These are phyloP conservation scores for Talaromyces albobiverticillius DNA, from an alignment of 2,329 filamentous ascomycete species.

Conservation along the genomic window DNA sequence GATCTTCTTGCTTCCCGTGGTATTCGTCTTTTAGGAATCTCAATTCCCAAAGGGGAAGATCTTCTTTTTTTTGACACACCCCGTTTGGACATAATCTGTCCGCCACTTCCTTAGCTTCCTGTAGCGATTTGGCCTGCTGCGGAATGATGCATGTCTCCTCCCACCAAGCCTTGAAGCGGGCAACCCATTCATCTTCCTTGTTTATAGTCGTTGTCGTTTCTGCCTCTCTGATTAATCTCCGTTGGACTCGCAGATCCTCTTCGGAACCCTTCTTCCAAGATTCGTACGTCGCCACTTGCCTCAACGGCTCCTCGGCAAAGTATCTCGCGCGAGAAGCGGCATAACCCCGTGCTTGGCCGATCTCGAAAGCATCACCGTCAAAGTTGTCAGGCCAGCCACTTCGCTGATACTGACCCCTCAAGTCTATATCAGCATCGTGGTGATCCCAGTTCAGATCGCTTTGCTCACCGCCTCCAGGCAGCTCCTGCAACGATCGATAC, in stretches of 20 bases:
- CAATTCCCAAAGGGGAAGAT: neutral
- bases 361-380: slow-evolving; percentile 18
- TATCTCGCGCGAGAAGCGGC: neutral
- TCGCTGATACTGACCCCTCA: slow-evolving; percentile 12
- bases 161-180: neutral
- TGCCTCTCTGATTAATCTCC: no score
- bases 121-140: neutral
- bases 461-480: neutral
- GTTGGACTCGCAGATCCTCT: no score
- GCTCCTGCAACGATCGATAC: neutral
- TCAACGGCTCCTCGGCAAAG: neutral
- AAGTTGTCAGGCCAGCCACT: slow-evolving; percentile 21
- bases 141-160: no score
- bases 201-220: no score
- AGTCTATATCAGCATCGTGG: neutral
- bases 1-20: neutral
- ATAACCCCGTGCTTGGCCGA: slow-evolving; percentile 15
- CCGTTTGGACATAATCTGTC: neutral
- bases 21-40: neutral
- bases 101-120: neutral
- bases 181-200: neutral
- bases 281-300: no score
- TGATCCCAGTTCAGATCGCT: no score
- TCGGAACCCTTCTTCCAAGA: no score
- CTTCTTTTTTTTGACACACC: neutral